Evolutionary conservation across 495 filamentous ascomycete genomes (phyloP).

Genomic region (Penicillium riverlandense): DNA sequence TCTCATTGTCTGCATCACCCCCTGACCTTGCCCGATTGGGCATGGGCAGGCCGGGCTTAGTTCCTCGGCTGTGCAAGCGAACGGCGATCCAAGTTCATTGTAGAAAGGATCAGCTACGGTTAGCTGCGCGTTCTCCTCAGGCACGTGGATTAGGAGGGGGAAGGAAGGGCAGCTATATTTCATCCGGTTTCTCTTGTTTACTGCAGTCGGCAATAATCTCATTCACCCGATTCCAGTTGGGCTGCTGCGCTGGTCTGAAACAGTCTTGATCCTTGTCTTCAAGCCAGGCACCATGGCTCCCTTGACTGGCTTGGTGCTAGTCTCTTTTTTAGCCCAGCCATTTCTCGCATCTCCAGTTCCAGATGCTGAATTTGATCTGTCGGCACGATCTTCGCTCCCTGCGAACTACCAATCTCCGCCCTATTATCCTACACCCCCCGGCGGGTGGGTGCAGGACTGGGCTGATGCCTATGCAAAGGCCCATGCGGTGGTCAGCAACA

Average conservation of each 20-base stretch:
- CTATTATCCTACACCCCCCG: constrained; percentile 80
- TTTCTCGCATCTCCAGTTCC: constrained; percentile 8
- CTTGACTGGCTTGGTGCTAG: constrained; percentile 13
- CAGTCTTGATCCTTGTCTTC: too few relatives aligned
- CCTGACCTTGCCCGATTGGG: constrained; percentile 2
- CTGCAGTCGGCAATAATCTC: too few relatives aligned
- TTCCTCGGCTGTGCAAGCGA: constrained; percentile 14
- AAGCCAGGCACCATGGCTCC: constrained; percentile 9
- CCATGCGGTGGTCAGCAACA: constrained; percentile 66
- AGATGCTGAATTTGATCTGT: constrained; percentile 1
- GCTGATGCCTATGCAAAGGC: constrained; percentile 75
- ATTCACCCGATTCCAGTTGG: too few relatives aligned
- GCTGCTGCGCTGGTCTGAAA: too few relatives aligned
- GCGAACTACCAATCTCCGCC: constrained; percentile 44
- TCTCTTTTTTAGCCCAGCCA: constrained; percentile 9
- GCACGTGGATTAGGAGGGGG: too few relatives aligned
- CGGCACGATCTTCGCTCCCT: constrained; percentile 3
- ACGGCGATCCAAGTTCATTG: neutral
- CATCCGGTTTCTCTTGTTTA: too few relatives aligned
- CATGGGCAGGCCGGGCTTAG: constrained; percentile 11
- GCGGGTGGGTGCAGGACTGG: constrained; percentile 65
- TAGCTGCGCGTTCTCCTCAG: too few relatives aligned
- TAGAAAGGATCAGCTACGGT: neutral
- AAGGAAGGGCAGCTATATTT: too few relatives aligned
- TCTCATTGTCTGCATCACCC: neutral